phyloP scores from a whole-genome alignment of 2,329 filamentous ascomycete genomes.

The Onygenales sp. region DNA sequence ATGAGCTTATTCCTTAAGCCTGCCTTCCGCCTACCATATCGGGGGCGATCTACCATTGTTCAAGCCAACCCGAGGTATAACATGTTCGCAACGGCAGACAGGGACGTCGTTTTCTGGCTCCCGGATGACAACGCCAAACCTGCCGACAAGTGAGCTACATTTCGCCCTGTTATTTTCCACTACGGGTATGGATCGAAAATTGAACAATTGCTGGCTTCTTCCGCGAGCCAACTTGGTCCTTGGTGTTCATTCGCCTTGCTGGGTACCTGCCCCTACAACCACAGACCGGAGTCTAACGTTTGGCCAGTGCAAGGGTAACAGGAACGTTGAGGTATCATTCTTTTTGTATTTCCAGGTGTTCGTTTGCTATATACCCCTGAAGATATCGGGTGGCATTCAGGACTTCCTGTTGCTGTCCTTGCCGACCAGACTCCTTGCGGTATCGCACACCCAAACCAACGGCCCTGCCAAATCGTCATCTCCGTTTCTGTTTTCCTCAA shows the following conservation, averaged over 20 bases:
- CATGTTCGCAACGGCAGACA: conserved; percentile 81
- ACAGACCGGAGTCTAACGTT: no score
- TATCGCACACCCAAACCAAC: conserved; percentile 55
- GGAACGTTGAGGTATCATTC: no score
- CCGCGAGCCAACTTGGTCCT: no score
- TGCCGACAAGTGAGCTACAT: conserved; percentile 22
- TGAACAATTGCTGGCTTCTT: no score
- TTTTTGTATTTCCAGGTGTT: no score
- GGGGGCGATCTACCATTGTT: conserved; percentile 43
- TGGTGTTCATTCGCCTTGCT: no score
- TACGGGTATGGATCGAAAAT: background rate
- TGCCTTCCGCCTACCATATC: conserved; percentile 28
- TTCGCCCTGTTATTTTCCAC: background rate
- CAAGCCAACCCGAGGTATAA: conserved; percentile 72
- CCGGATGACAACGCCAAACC: conserved; percentile 48
- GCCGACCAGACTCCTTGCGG: conserved; percentile 56
- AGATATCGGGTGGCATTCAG: conserved; percentile 6
- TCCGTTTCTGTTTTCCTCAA: conserved; percentile 43
- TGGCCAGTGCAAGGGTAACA: no score
- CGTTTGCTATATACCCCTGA: no score
- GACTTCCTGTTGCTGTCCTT: conserved; percentile 47
- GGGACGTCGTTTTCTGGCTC: conserved; percentile 70
- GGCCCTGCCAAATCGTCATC: conserved; percentile 48
- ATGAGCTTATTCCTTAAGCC: conserved; percentile 44
- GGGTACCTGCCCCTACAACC: no score